Base-by-base conservation (phyloP, 2,329 filamentous ascomycete genomes). In the Diaporthe sp. region DNA sequence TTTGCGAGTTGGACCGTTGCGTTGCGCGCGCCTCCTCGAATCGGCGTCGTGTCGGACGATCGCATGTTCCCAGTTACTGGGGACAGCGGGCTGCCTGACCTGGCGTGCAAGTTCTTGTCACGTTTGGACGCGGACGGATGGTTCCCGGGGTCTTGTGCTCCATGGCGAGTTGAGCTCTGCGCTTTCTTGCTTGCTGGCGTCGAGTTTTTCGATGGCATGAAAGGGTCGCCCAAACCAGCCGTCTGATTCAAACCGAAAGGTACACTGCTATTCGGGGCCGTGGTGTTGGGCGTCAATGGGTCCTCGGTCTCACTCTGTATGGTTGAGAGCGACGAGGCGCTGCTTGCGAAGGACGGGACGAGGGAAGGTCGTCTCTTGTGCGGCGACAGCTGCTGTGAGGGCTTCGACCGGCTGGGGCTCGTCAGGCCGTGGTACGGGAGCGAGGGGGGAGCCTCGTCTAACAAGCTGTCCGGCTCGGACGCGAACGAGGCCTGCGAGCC, bases 241-340 rank as follows among this genome's bases (percentile, higher is more conserved):
- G 73, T 55, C 71, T 75, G 73, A 57, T 58, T 75, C 64, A 75
- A 60, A 6, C 47, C 66, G 40, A 64, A 57, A 57, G 25, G 76
- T 75, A 55, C 54, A 13, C 75, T 76, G 64, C 55, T 67, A 28
- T 52, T 47, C 3, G 54, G 47, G 45, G 70, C 52, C 58, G 58
- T 76, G 10, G 72, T 67, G 30, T 60, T 58, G 28, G 52, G 52
- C 9, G 75, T 74, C n/a, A 38, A 64, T 6, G 81, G 81, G 9
- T 86, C 84, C 1, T 83, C 82, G 71, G 89, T 87, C 64, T 87
- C 87, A 74, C 89, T 90, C 76, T 90, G 90, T 7, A 91, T 80
- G 0, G 89, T 91, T 5, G 89, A 91, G 7, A 91, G 82, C 3
- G 88, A 86, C 52, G 88, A 90, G 19, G 84, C 81, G 12, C 87